Conservation (phyloP, 495 filamentous ascomycete species). For the Cryomyces antarcticus region DNA sequence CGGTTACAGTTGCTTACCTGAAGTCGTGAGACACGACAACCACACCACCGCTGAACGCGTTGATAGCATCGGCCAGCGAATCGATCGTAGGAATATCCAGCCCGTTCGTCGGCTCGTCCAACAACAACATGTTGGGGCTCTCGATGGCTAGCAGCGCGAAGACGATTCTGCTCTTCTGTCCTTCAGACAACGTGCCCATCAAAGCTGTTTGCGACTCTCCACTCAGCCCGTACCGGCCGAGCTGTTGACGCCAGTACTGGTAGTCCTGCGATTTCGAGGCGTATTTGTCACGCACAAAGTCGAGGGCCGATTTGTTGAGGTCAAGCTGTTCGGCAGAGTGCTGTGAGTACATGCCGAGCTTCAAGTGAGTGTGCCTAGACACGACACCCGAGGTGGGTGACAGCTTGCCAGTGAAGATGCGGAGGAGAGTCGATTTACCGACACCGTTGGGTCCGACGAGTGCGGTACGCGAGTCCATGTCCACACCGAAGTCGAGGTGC, state of each 20-base stretch:
- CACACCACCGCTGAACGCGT: constrained; percentile 86
- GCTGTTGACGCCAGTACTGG: constrained; percentile 98
- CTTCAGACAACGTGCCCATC: constrained; percentile 94
- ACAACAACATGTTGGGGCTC: constrained; percentile 86
- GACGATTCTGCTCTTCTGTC: constrained; percentile 93
- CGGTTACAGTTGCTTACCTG: constrained; percentile 34
- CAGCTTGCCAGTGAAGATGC: constrained; percentile 92
- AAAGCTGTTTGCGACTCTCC: constrained; percentile 89
- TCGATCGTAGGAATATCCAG: constrained; percentile 98
- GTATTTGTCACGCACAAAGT: constrained; percentile 97
- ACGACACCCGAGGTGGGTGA: constrained; percentile 67
- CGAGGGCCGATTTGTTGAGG: constrained; percentile 88
- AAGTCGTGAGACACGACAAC: constrained; percentile 98
- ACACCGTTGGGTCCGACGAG: constrained; percentile 98
- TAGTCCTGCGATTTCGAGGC: constrained; percentile 76
- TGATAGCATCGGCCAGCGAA: constrained; percentile 91
- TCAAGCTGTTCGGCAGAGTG: constrained; percentile 97
- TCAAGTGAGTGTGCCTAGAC: constrained; percentile 86
- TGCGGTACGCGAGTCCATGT: constrained; percentile 96
- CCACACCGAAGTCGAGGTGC: constrained; percentile 90
- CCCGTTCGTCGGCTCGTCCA: constrained; percentile 98
- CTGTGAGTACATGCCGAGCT: constrained; percentile 92
- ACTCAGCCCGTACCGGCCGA: constrained; percentile 78
- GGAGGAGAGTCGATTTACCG: constrained; percentile 94
- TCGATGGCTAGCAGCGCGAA: constrained; percentile 95